These are phyloP conservation scores for Aquilaria sinensis DNA, from an alignment of 345 rosid genomes.

Conservation along the genomic window DNA sequence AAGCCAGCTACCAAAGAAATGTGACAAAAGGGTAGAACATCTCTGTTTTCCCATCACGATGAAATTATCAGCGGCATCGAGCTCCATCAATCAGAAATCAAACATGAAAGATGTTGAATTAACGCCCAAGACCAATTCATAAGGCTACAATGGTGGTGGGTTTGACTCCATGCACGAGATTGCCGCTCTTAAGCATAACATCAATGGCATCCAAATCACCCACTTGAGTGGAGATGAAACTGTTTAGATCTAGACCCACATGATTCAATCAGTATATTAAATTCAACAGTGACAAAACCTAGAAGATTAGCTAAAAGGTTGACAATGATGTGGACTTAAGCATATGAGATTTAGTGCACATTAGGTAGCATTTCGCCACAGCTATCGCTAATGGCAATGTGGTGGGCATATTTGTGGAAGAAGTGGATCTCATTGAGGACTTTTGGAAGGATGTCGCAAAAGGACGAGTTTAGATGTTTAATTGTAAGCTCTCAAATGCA, in stretches of 20 bases:
- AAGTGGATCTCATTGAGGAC: slow-evolving; percentile 77
- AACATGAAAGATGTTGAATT: no score
- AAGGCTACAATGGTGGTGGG: no score
- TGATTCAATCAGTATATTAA: no score
- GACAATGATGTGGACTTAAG: slow-evolving; percentile 85
- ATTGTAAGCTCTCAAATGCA: slow-evolving; percentile 78
- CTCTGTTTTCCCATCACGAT: background rate
- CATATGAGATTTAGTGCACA: slow-evolving; percentile 68
- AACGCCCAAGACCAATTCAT: no score
- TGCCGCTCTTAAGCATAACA: no score
- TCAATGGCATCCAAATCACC: no score
- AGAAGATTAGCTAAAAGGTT: slow-evolving; percentile 10
- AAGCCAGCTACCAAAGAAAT: slow-evolving; percentile 61
- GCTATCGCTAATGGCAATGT: slow-evolving; percentile 86
- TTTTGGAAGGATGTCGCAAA: slow-evolving; percentile 60
- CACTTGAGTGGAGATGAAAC: no score
- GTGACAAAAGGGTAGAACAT: slow-evolving; percentile 32
- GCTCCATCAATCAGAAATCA: no score
- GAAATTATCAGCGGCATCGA: no score
- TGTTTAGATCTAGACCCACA: no score
- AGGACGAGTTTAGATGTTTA: slow-evolving; percentile 50
- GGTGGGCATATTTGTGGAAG: slow-evolving; percentile 71
- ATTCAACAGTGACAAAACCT: no score
- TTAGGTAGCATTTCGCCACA: slow-evolving; percentile 95
- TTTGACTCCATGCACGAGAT: no score